A percentile compares a stretch with the other conserved stretches of the same genome.
Conservation (phyloP, 78 protist species). For the Planoprotostelium fungivorum region DNA sequence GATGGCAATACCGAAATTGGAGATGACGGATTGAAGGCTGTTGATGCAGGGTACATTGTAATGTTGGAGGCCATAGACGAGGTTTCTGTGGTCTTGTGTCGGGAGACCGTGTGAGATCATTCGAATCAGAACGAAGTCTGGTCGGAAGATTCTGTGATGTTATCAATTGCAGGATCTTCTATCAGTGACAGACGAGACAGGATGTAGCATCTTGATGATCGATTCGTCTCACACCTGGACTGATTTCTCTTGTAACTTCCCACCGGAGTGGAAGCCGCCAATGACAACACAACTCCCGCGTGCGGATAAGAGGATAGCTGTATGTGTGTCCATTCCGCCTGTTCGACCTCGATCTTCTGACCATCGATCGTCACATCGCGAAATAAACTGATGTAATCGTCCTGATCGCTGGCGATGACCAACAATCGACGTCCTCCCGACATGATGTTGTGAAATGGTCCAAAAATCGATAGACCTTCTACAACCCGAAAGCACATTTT, state of each 20-base stretch:
- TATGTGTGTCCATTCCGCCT: neutral
- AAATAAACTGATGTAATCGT: neutral
- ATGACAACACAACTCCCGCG: neutral
- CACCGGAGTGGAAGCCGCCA: neutral
- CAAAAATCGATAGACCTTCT: no score
- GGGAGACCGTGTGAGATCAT: neutral
- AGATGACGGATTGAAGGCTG: neutral
- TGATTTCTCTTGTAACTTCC: neutral
- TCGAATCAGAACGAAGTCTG: neutral
- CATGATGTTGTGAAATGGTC: no score
- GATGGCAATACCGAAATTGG: neutral
- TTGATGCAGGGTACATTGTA: neutral
- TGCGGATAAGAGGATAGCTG: neutral
- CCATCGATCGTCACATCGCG: neutral
- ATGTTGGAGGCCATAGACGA: neutral
- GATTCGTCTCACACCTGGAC: no score
- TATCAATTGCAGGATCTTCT: neutral
- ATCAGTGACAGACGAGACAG: no score
- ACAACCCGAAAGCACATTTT: no score
- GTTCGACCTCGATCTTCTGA: neutral
- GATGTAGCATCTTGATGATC: no score
- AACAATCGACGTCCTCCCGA: no score
- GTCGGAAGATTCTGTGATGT: neutral
- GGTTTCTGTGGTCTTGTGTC: neutral
- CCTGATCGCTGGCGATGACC: neutral